Evolutionary conservation across 2,329 filamentous ascomycete species (phyloP).

Genomic region (Apiospora sp.): DNA sequence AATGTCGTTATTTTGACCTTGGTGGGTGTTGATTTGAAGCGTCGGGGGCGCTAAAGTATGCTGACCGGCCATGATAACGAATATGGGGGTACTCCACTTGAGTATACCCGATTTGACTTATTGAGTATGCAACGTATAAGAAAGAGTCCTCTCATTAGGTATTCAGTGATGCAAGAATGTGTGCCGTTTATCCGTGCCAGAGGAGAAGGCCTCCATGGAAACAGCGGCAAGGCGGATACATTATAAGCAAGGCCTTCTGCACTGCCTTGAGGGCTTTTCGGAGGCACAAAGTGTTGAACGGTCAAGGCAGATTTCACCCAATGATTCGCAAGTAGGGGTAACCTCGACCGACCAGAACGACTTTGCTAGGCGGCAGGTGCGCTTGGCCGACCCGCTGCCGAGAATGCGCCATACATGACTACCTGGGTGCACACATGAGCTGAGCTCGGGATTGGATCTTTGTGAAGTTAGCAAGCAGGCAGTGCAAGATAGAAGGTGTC

Average conservation of each 20-base stretch:
- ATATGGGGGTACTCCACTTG: slow-evolving; percentile 2
- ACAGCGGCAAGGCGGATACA: background rate
- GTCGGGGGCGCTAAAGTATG: slow-evolving; percentile 38
- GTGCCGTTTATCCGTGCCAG: slow-evolving; percentile 12
- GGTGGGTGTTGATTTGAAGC: slow-evolving; percentile 38
- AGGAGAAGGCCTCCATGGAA: background rate
- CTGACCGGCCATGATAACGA: background rate
- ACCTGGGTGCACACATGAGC: background rate
- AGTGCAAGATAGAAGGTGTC: slow-evolving; percentile 18
- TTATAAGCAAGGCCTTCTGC: background rate
- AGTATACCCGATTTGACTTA: slow-evolving; percentile 4
- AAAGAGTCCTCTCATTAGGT: background rate
- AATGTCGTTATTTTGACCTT: slow-evolving; percentile 38
- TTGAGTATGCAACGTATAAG: slow-evolving; percentile 5
- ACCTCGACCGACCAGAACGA: background rate
- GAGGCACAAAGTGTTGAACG: background rate
- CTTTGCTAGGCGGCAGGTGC: background rate
- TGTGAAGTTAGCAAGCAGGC: background rate
- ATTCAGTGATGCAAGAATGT: background rate
- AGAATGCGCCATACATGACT: background rate
- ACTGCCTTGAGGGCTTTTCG: background rate
- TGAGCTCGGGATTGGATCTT: background rate
- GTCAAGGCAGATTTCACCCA: background rate
- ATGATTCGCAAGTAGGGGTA: background rate
- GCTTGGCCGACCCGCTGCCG: slow-evolving; percentile 19